These are phyloP conservation scores for Lachnellula cervina DNA, from an alignment of 2,329 filamentous ascomycete species.

Conservation along the genomic window DNA sequence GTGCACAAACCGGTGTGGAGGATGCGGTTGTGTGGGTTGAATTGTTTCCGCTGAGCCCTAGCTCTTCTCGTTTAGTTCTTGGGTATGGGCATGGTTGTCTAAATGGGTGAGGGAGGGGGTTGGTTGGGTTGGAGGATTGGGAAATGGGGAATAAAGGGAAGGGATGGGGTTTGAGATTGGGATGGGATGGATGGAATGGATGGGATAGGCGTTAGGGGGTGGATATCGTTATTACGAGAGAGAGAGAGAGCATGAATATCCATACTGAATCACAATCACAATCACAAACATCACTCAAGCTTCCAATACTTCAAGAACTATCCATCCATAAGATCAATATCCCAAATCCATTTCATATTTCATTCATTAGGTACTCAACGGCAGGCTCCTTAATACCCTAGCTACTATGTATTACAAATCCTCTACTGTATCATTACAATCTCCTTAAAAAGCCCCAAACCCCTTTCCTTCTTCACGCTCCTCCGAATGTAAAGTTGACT, in stretches of 20 bases:
- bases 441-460: background rate
- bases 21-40: conserved; percentile 45
- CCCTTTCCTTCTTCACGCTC: background rate
- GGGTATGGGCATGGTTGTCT: too few relatives aligned
- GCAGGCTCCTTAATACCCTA: too few relatives aligned
- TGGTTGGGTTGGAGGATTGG: background rate
- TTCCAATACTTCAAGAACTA: background rate
- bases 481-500: background rate
- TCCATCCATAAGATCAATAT: background rate
- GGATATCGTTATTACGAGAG: too few relatives aligned
- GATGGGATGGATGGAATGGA: background rate
- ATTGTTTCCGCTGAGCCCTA: conserved; percentile 41
- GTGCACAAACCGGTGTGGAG: conserved; percentile 46
- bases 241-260: too few relatives aligned
- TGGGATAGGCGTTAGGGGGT: background rate
- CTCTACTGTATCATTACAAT: conserved; percentile 3
- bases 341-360: background rate
- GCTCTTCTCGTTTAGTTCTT: too few relatives aligned
- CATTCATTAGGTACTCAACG: too few relatives aligned
- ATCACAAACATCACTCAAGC: too few relatives aligned
- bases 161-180: background rate
- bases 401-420: background rate
- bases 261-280: too few relatives aligned
- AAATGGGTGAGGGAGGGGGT: background rate
- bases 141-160: too few relatives aligned